phyloP scores from a whole-genome alignment of 2,329 filamentous ascomycete species.

The Beauveria pseudobassiana region DNA sequence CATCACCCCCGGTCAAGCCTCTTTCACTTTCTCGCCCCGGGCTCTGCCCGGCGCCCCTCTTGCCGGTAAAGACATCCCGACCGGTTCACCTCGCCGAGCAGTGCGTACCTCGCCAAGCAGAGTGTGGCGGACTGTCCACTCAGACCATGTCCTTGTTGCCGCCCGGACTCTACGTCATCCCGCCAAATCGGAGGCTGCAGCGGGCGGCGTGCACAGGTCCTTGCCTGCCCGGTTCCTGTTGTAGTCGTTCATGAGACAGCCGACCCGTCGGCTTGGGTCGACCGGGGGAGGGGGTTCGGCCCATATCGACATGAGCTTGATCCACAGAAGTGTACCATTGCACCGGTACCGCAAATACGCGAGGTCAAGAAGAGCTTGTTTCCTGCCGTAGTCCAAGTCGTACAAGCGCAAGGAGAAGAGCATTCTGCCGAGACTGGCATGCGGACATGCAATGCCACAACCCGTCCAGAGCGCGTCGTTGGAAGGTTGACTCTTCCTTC shows the following conservation, averaged over 20 bases:
- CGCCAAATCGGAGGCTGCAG: not conserved
- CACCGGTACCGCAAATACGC: not conserved
- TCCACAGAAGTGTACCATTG: not conserved
- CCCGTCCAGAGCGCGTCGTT: not conserved
- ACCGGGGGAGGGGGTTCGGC: not conserved
- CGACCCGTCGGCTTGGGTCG: conserved; percentile 8
- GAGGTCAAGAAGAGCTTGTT: not conserved
- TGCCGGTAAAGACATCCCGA: not conserved
- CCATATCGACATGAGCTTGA: not conserved
- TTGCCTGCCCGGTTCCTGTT: not conserved
- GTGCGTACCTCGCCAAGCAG: not conserved
- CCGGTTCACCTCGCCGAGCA: not conserved
- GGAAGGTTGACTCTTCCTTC: no score
- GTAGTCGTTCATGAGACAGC: not conserved
- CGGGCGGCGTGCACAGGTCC: not conserved
- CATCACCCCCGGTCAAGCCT: no score
- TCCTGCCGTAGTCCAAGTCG: not conserved
- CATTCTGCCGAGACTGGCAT: not conserved
- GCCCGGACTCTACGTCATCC: not conserved
- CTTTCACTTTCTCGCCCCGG: no score
- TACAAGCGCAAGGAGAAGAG: not conserved
- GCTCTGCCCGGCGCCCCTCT: no score
- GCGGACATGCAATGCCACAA: not conserved
- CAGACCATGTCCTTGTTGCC: no score
- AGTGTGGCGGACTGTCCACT: no score